Evolutionary conservation across 345 rosid species (phyloP).

Genomic region (Geranium rotundifolium): DNA sequence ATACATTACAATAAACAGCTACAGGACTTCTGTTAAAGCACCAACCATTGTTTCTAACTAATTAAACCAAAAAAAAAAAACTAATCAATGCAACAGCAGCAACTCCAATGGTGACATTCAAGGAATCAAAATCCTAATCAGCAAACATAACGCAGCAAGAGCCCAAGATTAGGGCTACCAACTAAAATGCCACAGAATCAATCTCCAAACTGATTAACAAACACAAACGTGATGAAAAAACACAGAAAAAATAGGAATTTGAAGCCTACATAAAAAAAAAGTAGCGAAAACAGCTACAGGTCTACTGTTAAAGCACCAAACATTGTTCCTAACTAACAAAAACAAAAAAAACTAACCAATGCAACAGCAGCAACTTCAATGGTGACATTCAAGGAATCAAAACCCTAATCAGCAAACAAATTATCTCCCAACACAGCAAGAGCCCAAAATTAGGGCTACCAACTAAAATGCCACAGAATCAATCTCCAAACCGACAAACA

Average conservation of each 20-base stretch:
- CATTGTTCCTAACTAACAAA: background rate
- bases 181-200: background rate
- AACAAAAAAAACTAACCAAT: background rate
- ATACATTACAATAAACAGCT: too few species aligned
- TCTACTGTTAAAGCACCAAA: background rate
- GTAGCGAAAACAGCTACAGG: too few species aligned
- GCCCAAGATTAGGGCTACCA: too few species aligned
- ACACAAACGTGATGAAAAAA: background rate
- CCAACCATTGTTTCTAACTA: background rate
- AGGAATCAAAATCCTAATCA: background rate
- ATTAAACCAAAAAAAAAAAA: too few species aligned
- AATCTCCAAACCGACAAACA: background rate
- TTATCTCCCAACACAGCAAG: background rate
- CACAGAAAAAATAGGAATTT: conserved; percentile 1
- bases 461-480: background rate
- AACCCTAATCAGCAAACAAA: background rate
- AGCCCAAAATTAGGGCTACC: too few species aligned
- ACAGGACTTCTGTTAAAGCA: background rate
- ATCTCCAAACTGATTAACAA: background rate
- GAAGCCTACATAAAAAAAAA: conserved; percentile 6
- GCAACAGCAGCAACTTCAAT: background rate
- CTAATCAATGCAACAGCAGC: background rate
- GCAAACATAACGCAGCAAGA: background rate
- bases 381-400: background rate
- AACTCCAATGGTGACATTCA: background rate